Conservation (phyloP, 2,329 filamentous ascomycete species). For the Aspergillus arachidicola region DNA sequence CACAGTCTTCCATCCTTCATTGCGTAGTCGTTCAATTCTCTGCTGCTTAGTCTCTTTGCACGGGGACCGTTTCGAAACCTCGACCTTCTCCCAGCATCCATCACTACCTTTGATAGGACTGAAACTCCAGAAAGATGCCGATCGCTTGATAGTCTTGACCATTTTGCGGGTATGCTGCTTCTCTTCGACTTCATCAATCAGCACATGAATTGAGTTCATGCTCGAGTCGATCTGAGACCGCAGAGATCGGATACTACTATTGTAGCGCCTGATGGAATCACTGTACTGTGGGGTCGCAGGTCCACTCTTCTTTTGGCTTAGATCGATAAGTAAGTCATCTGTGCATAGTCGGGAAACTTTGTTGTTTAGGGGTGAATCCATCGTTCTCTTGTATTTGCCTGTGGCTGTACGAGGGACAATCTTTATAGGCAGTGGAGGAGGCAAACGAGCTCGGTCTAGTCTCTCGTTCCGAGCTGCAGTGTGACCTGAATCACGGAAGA, state of each 20-base stretch:
- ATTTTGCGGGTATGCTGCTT: slow-evolving; percentile 28
- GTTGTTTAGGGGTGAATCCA: neutral
- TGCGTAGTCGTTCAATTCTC: slow-evolving; percentile 37
- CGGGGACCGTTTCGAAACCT: neutral
- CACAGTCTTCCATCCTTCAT: slow-evolving; percentile 41
- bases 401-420: slow-evolving; percentile 19
- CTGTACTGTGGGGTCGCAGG: slow-evolving; percentile 7
- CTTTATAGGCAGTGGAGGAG: slow-evolving; percentile 26
- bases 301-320: neutral
- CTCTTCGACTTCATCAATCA: slow-evolving; percentile 28
- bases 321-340: neutral
- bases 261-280: slow-evolving; percentile 25
- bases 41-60: slow-evolving; percentile 37
- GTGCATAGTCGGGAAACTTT: neutral
- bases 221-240: slow-evolving; percentile 29
- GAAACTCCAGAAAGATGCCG: slow-evolving; percentile 46
- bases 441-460: slow-evolving; percentile 11
- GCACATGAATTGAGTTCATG: slow-evolving; percentile 28
- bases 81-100: neutral
- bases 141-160: slow-evolving; percentile 30
- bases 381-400: neutral
- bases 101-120: slow-evolving; percentile 25
- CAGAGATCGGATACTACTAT: slow-evolving; percentile 28
- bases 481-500: neutral
- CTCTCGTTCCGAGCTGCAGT: neutral